Evolutionary conservation across 2,329 filamentous ascomycete species (phyloP), one percentile per base, ranked within the genome.

Genomic region (Aspergillus awamori): DNA sequence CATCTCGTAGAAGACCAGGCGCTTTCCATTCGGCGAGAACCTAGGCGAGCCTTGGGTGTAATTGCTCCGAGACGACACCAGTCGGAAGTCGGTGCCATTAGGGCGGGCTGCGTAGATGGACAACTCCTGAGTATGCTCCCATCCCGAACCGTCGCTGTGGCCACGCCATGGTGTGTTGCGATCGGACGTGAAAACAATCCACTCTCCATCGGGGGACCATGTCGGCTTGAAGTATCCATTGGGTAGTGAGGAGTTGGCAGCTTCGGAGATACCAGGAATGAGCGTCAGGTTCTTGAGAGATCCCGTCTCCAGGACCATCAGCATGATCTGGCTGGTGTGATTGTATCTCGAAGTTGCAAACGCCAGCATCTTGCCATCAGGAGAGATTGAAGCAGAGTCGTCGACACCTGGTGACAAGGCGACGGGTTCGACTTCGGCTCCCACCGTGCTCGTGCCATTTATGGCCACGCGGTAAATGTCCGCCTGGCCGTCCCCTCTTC

Each of bases 181-280:
- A 53, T 81, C 77, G 2, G 77, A 81, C 6, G 71, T 70, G 57
- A 80, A 80, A 2, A 71, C 74, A 57, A 80, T 68, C 75, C 75
- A 79, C 59, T 78, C 58, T n/a, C 79, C 77, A 45, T 79, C 71
- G 0, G 79, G 77, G 1, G 77, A 79, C 77, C 77, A 80, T 6
- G 66, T 62, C 0, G 79, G 78, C 2, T 73, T 70, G 62, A 78
- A 80, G 62, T 77, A 69, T 5, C 78, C 74, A 43, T 75, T 69
- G n/a, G 75, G 74, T 13, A 65, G 54, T n/a, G 70, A 66, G 1
- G 65, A 64, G 5, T 64, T 67, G 13, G 43, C 58, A 1, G 59
- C 39, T 4, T 48, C 51, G 0, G 67, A 13, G 33, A 36, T 36
- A 5, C 33, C 69, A 3, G 65, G 60, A 0, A 70, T 76, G 60